Evolutionary conservation across 306 rosid genomes (phyloP), one percentile per base, ranked within the genome.

Genomic region (Spatholobus suberectus): DNA sequence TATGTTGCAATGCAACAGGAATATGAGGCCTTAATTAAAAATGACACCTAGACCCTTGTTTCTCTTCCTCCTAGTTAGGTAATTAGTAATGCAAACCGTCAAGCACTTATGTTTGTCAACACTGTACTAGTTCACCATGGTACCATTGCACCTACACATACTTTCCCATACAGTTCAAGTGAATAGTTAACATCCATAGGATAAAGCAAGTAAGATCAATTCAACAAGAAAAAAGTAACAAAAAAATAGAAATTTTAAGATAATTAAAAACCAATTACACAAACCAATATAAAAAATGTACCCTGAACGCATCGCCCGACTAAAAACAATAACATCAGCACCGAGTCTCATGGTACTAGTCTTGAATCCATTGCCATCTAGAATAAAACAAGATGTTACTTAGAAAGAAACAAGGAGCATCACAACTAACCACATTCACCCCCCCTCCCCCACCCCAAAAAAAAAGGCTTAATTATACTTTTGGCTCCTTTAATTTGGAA

Each of bases 331-430:
- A 66, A 40, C 99, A 88, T 96, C 99, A 37, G 97, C 99, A 70
- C 99, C 98, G 59, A 96, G 78, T 75, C 99, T 89, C 97, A 96
- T 96, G 44, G 98, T 96, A 83, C 99, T 93, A 40, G 99, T 96
- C 90, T 96, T 96, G 90, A 96, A 96, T 70, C 99, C 99, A 90
- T 96, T 96, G 71, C 99, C 99, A 92, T 96, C 99, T 96, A 81
- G 57, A 86, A 87, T 23, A 85, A 80, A 70, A 26, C 47, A 85
- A 20, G 57, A 84, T 37, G 65, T 27, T 49, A 44, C 63, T 78
- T 47, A 76, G 55, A 78, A 40, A 82, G 62, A 82, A 32, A 68
- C 43, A 80, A 70, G 34, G n/a, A 52, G 70, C 62, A 86, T 66
- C 67, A 80, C 49, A 70, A 51, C 61, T 70, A 76, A 52, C 54